These are phyloP conservation scores for Pseudopediastrum boryanum DNA, from an alignment of 139 green algal genomes.

Conservation along the genomic window DNA sequence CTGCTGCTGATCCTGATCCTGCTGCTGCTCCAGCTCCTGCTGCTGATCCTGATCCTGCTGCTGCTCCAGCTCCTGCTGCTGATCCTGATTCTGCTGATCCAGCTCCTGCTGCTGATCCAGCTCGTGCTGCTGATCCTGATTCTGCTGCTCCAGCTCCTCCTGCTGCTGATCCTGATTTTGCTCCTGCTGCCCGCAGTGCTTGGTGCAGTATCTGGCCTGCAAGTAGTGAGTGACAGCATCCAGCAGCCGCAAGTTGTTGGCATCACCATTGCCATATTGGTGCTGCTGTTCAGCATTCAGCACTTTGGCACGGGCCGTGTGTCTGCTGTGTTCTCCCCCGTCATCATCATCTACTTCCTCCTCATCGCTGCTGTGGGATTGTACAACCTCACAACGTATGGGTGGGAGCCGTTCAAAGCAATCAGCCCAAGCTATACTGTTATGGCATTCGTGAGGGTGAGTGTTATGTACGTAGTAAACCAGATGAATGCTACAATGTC, in stretches of 20 bases:
- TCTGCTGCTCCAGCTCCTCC: too few relatives aligned
- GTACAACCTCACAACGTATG: slow-evolving; percentile 58
- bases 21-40: too few relatives aligned
- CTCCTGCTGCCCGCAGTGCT: slow-evolving; percentile 25
- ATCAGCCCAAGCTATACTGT: too few relatives aligned
- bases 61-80: too few relatives aligned
- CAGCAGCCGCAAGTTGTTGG: slow-evolving; percentile 26
- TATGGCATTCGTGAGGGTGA: too few relatives aligned
- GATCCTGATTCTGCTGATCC: too few relatives aligned
- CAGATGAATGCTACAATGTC: too few relatives aligned
- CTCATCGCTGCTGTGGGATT: slow-evolving; percentile 51
- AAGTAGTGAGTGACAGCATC: background rate
- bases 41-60: too few relatives aligned
- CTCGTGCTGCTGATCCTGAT: too few relatives aligned
- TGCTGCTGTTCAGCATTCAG: slow-evolving; percentile 63
- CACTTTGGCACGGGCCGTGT: slow-evolving; percentile 55
- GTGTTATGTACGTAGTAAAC: too few relatives aligned
- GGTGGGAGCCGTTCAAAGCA: slow-evolving; percentile 1
- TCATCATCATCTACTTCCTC: slow-evolving; percentile 60
- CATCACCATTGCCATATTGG: slow-evolving; percentile 40
- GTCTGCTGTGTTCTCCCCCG: slow-evolving; percentile 56
- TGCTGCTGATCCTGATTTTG: background rate
- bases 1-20: too few relatives aligned
- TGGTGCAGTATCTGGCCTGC: slow-evolving; percentile 27
- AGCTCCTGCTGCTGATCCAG: too few relatives aligned